Percentiles rank a stretch among this genome's conserved stretches.
Conservation (phyloP, 2,329 filamentous ascomycete genomes). For the Coleophoma cylindrospora region DNA sequence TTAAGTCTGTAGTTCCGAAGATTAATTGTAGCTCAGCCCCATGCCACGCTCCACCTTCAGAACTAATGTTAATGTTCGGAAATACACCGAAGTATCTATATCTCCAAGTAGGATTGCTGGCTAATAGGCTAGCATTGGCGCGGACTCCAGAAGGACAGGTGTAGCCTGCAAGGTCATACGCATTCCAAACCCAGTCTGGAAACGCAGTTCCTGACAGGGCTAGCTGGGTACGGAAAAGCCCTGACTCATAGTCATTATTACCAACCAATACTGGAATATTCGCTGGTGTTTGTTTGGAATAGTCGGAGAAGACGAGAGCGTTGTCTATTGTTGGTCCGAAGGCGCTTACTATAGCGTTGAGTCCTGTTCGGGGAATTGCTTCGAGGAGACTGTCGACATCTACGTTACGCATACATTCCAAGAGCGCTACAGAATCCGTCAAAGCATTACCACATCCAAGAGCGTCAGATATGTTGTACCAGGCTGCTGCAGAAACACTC, state of each 20-base stretch:
- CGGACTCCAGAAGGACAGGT: conserved; percentile 23
- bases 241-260: conserved; percentile 19
- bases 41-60: conserved; percentile 26
- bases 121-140: conserved; percentile 13
- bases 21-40: conserved; percentile 22
- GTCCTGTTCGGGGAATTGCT: conserved; percentile 7
- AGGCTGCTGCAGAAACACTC: conserved; percentile 7
- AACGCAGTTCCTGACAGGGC: neutral
- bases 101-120: conserved; percentile 26
- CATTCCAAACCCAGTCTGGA: conserved; percentile 11
- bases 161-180: conserved; percentile 13
- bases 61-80: conserved; percentile 22
- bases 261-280: conserved; percentile 12
- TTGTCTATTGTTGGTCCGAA: conserved; percentile 12
- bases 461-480: conserved; percentile 7
- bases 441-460: conserved; percentile 14
- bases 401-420: conserved; percentile 9
- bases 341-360: conserved; percentile 3
- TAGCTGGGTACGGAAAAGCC: conserved; percentile 6
- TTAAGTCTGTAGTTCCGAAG: conserved; percentile 18
- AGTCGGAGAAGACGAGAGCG: conserved; percentile 9
- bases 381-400: conserved; percentile 4
- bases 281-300: conserved; percentile 3
- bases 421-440: conserved; percentile 4
- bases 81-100: conserved; percentile 27